Evolutionary conservation across 352 stramenopile species (phyloP), one percentile per base, ranked within the genome.

Genomic region (Phytophthora pisi): DNA sequence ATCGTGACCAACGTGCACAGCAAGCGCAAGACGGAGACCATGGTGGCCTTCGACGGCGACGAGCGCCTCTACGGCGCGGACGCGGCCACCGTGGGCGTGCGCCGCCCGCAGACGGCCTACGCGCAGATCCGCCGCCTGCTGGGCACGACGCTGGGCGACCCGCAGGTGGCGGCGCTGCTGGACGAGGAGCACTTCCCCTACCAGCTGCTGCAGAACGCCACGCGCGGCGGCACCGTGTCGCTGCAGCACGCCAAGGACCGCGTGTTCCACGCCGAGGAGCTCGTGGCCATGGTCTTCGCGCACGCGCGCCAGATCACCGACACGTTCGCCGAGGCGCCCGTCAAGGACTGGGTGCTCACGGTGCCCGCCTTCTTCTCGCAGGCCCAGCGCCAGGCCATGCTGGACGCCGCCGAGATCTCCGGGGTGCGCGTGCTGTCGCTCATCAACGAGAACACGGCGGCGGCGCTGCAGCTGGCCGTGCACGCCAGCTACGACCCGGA

Each of bases 1-100:
- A 99, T 99, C 82, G 97, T 99, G 3, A 99, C 96, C 23, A 99
- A 99, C 77, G 80, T 98, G 51, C 93, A 98, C 72, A 98, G 93
- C 64, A 99, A 99, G 82, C 92, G 98, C 53, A 99, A 99, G 81
- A 99, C 97, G 20, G 96, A 98, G 74, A 96, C 97, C 61, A 90
- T 93, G 58, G 86, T 98, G 43, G 86, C 87, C 23, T 98, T 98
- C 61, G 87, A 97, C 70, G 81, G 87, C 55, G 92, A 96, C 26
- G 95, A 97, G 58, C 86, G 97, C 0, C 91, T 98, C 30, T 99
- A 98, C 76, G 98, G 96, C 24, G 94, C 92, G 3, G 97, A 99
- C 74, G 97, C 97, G 0, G 89, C 86, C 31, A 92, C 79, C 15
- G 76, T 99, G 43, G 85, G 96, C 57, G 90, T 96, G 24, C 85